Percentiles rank a stretch among this genome's conserved stretches.
These are phyloP conservation scores for Boletus semigastroideus DNA, from an alignment of 1,284 basidiomycete species.

Conservation along the genomic window DNA sequence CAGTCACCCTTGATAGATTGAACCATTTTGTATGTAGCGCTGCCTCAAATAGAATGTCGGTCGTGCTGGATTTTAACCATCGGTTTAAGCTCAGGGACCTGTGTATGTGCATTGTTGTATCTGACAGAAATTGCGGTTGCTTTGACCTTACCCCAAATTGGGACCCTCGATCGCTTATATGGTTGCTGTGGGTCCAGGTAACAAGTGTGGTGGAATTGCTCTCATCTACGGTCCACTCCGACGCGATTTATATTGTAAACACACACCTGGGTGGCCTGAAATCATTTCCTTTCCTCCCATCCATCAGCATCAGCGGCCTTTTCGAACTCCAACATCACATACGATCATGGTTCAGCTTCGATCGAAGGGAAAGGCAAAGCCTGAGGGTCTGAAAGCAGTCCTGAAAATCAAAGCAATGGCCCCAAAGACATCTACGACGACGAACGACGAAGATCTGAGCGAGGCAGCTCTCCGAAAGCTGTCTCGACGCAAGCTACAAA, in stretches of 20 bases:
- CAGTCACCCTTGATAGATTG: no score
- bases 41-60: no score
- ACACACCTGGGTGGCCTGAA: background rate
- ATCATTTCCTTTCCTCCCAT: background rate
- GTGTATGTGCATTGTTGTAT: no score
- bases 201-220: slow-evolving; percentile 17
- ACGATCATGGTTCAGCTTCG: slow-evolving; percentile 10
- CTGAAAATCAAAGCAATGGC: background rate
- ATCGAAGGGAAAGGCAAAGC: slow-evolving; percentile 7
- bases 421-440: background rate
- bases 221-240: slow-evolving; percentile 5
- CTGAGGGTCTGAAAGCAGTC: background rate
- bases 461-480: slow-evolving; percentile 26
- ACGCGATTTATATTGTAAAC: slow-evolving; percentile 9
- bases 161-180: slow-evolving; percentile 14
- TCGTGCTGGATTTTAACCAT: no score
- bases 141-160: slow-evolving; percentile 17
- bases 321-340: background rate
- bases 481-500: slow-evolving; percentile 26
- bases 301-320: background rate
- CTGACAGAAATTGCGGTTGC: slow-evolving; percentile 14
- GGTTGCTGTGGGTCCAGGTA: slow-evolving; percentile 19
- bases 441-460: slow-evolving; percentile 2
- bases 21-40: no score
- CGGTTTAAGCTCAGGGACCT: no score